phyloP scores from a whole-genome alignment of 2,329 filamentous ascomycete species.

The Zelopaecilomyces penicillatus region DNA sequence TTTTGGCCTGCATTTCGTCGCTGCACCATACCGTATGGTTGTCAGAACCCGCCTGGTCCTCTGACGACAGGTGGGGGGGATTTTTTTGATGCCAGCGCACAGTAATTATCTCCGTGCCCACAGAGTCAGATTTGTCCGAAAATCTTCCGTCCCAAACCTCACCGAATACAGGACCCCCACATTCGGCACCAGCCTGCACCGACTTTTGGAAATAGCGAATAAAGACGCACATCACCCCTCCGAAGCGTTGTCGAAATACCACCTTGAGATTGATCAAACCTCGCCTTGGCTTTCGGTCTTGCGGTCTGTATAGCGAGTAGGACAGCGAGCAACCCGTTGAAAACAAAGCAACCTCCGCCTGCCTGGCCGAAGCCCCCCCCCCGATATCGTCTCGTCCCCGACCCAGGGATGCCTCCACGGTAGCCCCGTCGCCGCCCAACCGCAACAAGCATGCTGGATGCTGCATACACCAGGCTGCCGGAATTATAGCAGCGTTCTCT shows the following conservation, averaged over 20 bases:
- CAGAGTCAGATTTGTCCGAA: conserved; percentile 18
- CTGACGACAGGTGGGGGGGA: too few species aligned
- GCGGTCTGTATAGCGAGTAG: not conserved
- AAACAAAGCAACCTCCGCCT: conserved; percentile 2
- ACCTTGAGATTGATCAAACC: conserved; percentile 1
- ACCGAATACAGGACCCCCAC: conserved; percentile 21
- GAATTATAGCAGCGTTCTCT: conserved; percentile 34
- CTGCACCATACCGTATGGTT: too few species aligned
- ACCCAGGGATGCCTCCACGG: conserved; percentile 32
- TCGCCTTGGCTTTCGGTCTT: not conserved
- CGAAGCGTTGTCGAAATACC: conserved; percentile 5
- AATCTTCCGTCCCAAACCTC: conserved; percentile 17
- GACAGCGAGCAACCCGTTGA: conserved; percentile 4
- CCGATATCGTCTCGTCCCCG: conserved; percentile 10
- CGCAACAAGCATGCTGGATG: conserved; percentile 34
- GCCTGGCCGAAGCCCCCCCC: conserved; percentile 9
- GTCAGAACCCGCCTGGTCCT: too few species aligned
- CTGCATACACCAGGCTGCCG: conserved; percentile 32
- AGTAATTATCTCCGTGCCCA: conserved; percentile 11
- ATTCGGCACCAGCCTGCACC: conserved; percentile 30
- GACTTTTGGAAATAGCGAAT: conserved; percentile 31
- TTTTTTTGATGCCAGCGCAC: not conserved
- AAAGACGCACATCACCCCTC: conserved; percentile 26
- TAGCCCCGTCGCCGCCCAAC: conserved; percentile 28
- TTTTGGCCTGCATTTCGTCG: too few species aligned